Evolutionary conservation across 1,284 basidiomycete species (phyloP).

Genomic region (Dichomitus squalens): DNA sequence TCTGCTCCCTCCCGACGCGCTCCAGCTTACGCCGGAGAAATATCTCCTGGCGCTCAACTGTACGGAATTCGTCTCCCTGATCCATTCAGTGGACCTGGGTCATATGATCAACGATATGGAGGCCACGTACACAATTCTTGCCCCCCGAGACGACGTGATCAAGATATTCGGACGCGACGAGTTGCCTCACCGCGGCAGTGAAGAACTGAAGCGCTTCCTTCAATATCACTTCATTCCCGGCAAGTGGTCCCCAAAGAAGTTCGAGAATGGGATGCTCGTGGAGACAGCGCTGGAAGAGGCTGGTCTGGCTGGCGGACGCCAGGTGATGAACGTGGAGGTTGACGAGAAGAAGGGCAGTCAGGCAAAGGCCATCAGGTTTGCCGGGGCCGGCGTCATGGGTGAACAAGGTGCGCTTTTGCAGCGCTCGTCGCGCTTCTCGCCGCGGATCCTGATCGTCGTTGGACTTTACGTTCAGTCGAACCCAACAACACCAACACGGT

Average conservation of each 20-base stretch:
- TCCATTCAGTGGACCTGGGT: constrained; percentile 82
- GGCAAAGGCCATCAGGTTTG: constrained; percentile 70
- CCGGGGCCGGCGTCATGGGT: constrained; percentile 80
- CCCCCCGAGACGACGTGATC: constrained; percentile 88
- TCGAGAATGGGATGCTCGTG: constrained; percentile 75
- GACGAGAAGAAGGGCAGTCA: constrained; percentile 46
- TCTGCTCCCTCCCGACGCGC: constrained; percentile 75
- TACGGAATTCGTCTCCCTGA: constrained; percentile 85
- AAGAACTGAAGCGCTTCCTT: constrained; percentile 66
- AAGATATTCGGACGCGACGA: constrained; percentile 52
- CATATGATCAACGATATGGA: constrained; percentile 80
- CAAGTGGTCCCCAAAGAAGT: constrained; percentile 66
- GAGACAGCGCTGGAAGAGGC: constrained; percentile 76
- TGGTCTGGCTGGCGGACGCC: constrained; percentile 67
- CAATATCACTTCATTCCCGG: constrained; percentile 90
- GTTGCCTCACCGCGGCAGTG: constrained; percentile 65
- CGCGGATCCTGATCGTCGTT: constrained; percentile 5
- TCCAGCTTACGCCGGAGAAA: constrained; percentile 91
- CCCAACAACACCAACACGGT: constrained; percentile 65
- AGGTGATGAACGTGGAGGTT: constrained; percentile 78
- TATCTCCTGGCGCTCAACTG: constrained; percentile 89
- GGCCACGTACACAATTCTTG: constrained; percentile 79
- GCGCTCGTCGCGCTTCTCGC: not conserved
- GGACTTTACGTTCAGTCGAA: constrained; percentile 50
- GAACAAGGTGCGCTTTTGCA: constrained; percentile 60